These are phyloP conservation scores for Chlamydomonas sp. DNA, from an alignment of 139 green algal species.

Conservation along the genomic window DNA sequence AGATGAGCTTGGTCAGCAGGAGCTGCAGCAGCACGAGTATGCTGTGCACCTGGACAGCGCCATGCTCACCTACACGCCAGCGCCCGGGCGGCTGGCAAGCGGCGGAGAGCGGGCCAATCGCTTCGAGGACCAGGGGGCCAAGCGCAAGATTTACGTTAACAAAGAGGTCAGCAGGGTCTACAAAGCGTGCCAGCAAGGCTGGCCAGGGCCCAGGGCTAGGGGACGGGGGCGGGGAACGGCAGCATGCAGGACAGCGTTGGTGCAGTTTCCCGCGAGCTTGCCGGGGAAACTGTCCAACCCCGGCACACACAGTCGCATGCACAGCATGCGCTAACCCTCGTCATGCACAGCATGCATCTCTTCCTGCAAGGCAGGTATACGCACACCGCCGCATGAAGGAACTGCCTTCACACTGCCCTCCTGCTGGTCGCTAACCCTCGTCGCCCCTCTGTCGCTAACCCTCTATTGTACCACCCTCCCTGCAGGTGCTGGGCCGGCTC, in stretches of 20 bases:
- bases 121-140: slow-evolving; percentile 8
- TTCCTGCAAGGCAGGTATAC: too few relatives aligned
- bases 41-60: slow-evolving; percentile 32
- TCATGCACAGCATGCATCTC: too few relatives aligned
- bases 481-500: slow-evolving; percentile 29
- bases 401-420: too few relatives aligned
- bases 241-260: not conserved
- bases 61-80: slow-evolving; percentile 24
- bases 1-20: not conserved
- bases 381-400: too few relatives aligned
- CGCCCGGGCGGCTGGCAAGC: not conserved
- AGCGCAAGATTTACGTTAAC: slow-evolving; percentile 27
- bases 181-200: not conserved
- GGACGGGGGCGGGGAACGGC: not conserved
- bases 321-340: not conserved
- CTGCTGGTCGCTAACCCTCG: not conserved
- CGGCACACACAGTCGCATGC: not conserved
- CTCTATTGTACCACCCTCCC: not conserved
- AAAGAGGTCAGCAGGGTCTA: not conserved
- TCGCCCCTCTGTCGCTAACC: not conserved
- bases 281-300: not conserved
- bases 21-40: slow-evolving; percentile 31
- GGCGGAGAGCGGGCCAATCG: not conserved
- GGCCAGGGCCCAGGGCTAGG: not conserved
- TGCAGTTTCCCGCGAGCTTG: not conserved